Conservation (phyloP, 257 asterid species). For the Solanum megistacrolobum region DNA sequence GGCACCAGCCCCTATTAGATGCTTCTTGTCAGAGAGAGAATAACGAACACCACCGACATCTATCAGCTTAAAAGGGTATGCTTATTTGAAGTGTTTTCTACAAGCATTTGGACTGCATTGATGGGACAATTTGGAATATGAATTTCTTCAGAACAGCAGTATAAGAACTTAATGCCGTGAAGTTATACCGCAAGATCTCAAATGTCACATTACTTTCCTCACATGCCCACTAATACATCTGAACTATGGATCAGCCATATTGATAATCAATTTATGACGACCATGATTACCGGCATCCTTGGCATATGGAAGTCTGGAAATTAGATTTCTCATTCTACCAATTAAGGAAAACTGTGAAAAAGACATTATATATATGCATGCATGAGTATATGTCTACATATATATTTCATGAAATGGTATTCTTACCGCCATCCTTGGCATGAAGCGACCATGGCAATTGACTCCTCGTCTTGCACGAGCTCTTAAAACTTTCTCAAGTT, state of each 20-base stretch:
- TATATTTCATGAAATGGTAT: not conserved
- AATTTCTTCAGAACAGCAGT: not conserved
- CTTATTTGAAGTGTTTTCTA: not conserved
- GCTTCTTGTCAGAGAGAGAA: not conserved
- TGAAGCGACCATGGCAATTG: constrained; percentile 68
- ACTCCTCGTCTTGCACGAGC: constrained; percentile 75
- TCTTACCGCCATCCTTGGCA: constrained; percentile 89
- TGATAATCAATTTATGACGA: not conserved
- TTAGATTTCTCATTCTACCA: not conserved
- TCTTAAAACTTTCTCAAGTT: constrained; percentile 68
- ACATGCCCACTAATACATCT: not conserved
- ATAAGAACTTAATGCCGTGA: not conserved
- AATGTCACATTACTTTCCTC: not conserved
- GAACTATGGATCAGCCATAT: not conserved
- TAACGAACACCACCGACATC: not conserved
- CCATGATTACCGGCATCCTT: not conserved
- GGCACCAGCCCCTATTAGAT: not conserved
- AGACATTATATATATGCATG: not conserved
- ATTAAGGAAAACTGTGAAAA: not conserved
- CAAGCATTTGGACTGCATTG: not conserved
- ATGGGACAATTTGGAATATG: not conserved
- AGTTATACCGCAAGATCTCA: not conserved
- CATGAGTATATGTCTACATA: not conserved
- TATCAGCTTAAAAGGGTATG: not conserved
- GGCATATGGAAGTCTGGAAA: not conserved